These are phyloP conservation scores for Ascochyta lentis DNA, from an alignment of 2,329 filamentous ascomycete species.

Conservation along the genomic window DNA sequence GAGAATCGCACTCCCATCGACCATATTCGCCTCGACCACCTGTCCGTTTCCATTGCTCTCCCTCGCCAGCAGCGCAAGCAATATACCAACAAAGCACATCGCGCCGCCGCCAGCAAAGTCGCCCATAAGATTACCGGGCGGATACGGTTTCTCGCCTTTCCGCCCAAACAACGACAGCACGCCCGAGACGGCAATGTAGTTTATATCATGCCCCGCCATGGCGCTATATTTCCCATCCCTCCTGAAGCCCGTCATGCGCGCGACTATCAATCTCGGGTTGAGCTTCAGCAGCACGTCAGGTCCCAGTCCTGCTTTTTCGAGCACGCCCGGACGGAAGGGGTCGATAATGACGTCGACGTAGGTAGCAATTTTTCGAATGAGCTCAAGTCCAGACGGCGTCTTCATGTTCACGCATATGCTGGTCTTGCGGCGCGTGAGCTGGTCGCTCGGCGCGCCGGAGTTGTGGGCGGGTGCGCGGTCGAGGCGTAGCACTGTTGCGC, in stretches of 20 bases:
- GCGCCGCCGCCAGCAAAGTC: constrained; percentile 93
- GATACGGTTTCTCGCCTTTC: constrained; percentile 70
- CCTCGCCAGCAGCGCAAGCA: constrained; percentile 77
- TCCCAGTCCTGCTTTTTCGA: constrained; percentile 82
- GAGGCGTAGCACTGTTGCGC: constrained; percentile 85
- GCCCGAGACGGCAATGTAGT: constrained; percentile 90
- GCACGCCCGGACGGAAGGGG: constrained; percentile 88
- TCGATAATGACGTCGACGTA: constrained; percentile 84
- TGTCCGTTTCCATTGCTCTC: constrained; percentile 73
- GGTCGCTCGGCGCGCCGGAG: constrained; percentile 66
- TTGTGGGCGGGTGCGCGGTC: constrained; percentile 67
- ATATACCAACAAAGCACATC: constrained; percentile 79
- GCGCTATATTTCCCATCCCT: constrained; percentile 81
- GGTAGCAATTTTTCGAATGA: constrained; percentile 70
- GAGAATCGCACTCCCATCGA: constrained; percentile 83
- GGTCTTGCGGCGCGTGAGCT: constrained; percentile 79
- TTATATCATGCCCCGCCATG: constrained; percentile 97
- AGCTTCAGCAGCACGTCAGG: constrained; percentile 69
- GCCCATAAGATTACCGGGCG: constrained; percentile 83
- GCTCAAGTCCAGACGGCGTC: constrained; percentile 63
- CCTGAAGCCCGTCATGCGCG: constrained; percentile 87
- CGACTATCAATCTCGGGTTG: constrained; percentile 81
- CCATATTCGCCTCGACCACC: constrained; percentile 96
- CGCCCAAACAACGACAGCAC: constrained; percentile 79
- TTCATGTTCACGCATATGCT: constrained; percentile 85